Evolutionary conservation across 371 early-diverging fungal genomes (phyloP).

Genomic region (Homolaphlyctis polyrhiza): DNA sequence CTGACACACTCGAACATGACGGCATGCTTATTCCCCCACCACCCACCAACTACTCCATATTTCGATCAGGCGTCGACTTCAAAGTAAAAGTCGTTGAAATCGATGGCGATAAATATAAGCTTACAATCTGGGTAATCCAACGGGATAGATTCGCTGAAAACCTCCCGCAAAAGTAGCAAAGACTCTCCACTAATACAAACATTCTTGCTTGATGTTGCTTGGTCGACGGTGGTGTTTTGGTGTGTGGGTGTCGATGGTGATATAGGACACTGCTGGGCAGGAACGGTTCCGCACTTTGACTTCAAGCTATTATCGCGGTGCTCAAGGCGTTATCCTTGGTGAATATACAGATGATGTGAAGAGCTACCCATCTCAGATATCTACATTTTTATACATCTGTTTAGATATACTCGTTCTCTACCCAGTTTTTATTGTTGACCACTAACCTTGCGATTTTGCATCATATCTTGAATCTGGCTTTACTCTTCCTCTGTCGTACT

Average conservation of each 20-base stretch:
- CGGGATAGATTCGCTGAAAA: background rate
- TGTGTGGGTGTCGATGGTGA: background rate
- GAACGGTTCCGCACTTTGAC: slow-evolving; percentile 99
- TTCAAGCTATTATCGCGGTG: slow-evolving; percentile 98
- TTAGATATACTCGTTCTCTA: no score
- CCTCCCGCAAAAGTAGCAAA: background rate
- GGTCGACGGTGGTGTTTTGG: background rate
- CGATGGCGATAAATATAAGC: slow-evolving; percentile 89
- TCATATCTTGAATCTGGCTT: slow-evolving; percentile 8
- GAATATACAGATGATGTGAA: no score
- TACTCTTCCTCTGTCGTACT: slow-evolving; percentile 17
- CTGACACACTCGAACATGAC: no score
- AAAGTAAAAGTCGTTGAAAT: slow-evolving; percentile 94
- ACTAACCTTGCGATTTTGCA: no score
- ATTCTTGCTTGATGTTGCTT: no score
- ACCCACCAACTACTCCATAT: no score
- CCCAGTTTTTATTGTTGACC: no score
- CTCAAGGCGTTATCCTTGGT: slow-evolving; percentile 97
- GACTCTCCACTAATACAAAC: no score
- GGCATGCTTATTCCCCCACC: no score
- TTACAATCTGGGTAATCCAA: slow-evolving; percentile 89
- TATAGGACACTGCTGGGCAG: slow-evolving; percentile 99
- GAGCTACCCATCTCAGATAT: no score
- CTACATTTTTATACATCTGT: no score
- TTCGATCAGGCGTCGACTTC: slow-evolving; percentile 92